Evolutionary conservation across 106 monocot genomes (phyloP).

Genomic region (Posidonia australis): DNA sequence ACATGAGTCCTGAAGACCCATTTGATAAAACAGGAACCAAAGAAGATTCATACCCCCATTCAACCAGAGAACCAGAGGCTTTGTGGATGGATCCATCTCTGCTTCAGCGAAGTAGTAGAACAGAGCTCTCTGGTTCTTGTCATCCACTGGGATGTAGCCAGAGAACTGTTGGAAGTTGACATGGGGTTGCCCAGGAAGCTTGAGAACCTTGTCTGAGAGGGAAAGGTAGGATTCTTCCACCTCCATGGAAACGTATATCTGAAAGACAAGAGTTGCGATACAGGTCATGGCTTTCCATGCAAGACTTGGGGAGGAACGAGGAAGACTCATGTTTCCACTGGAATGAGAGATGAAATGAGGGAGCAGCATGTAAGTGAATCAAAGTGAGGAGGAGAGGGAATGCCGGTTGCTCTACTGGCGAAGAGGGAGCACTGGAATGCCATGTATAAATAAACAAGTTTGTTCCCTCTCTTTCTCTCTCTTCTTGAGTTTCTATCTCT

Average conservation of each 20-base stretch:
- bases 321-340: background rate
- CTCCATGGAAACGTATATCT: constrained; percentile 21
- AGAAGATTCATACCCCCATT: constrained; percentile 61
- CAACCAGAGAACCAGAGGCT: constrained; percentile 92
- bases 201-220: constrained; percentile 43
- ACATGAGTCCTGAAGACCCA: background rate
- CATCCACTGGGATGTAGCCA: constrained; percentile 78
- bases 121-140: constrained; percentile 41
- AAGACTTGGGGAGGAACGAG: background rate
- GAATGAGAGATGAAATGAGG: background rate
- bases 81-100: constrained; percentile 53
- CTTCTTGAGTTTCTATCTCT: background rate
- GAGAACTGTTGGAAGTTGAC: constrained; percentile 81
- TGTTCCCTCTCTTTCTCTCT: background rate
- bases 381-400: background rate
- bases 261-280: constrained; percentile 21
- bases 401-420: background rate
- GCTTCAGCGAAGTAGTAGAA: constrained; percentile 98
- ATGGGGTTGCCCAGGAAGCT: constrained; percentile 84
- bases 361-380: background rate
- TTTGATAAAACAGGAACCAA: background rate
- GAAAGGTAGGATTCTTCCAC: constrained; percentile 5
- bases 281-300: constrained; percentile 20
- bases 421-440: background rate
- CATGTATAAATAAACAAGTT: background rate